phyloP scores from a whole-genome alignment of 306 rosid species.

The Chamaecrista fasciculata region DNA sequence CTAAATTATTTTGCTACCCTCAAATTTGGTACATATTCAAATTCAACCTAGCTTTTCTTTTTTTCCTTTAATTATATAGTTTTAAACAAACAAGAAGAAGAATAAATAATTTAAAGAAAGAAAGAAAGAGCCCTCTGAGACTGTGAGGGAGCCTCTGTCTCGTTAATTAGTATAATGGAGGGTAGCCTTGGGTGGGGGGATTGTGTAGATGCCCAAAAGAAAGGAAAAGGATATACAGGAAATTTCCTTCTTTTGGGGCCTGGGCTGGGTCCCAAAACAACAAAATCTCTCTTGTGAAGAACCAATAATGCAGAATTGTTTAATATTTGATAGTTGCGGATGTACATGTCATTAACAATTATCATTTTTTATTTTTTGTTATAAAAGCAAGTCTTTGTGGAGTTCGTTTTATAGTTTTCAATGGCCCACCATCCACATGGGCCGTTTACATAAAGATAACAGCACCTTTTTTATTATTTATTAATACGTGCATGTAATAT shows the following conservation, averaged over 20 bases:
- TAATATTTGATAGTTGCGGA: constrained; percentile 48
- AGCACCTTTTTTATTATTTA: constrained; percentile 8
- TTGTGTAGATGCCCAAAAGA: constrained; percentile 15
- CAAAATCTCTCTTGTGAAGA: constrained; percentile 69
- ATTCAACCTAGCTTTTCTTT: constrained; percentile 30
- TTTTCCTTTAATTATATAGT: too few species aligned
- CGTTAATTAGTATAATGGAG: constrained; percentile 29
- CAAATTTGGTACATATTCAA: constrained; percentile 34
- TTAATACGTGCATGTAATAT: constrained; percentile 31
- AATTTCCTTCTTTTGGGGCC: constrained; percentile 58
- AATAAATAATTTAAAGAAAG: not conserved
- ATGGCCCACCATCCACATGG: constrained; percentile 88
- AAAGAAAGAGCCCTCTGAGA: not conserved
- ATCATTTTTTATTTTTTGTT: not conserved
- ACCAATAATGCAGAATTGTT: constrained; percentile 78
- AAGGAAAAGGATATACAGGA: constrained; percentile 45
- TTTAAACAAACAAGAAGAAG: too few species aligned
- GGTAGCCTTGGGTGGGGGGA: constrained; percentile 36
- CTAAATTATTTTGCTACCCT: constrained; percentile 30
- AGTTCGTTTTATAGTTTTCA: constrained; percentile 60
- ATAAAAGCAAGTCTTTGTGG: constrained; percentile 67
- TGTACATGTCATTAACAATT: constrained; percentile 69
- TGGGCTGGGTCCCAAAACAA: constrained; percentile 72
- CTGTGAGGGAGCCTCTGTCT: constrained; percentile 33
- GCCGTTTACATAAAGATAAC: constrained; percentile 50